phyloP scores from a whole-genome alignment of 192 early-diverging fungal genomes.

The Phycomyces blakesleeanus region DNA sequence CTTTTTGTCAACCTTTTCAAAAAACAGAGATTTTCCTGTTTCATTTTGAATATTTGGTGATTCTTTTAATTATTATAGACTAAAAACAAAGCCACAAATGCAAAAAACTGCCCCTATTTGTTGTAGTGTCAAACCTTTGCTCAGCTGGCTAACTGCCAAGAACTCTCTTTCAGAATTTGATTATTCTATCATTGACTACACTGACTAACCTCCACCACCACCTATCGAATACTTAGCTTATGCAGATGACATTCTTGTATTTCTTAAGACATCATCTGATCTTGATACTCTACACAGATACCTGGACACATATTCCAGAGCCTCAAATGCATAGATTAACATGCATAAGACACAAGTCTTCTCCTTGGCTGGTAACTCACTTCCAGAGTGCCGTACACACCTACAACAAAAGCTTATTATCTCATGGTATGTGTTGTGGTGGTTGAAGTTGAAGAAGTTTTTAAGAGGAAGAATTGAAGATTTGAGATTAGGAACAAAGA shows the following conservation, averaged over 20 bases:
- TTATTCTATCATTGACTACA: neutral
- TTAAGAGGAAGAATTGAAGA: too few species aligned
- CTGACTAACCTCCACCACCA: neutral
- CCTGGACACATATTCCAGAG: neutral
- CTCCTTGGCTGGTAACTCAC: neutral
- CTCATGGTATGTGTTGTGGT: too few species aligned
- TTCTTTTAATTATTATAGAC: too few species aligned
- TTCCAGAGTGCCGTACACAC: too few species aligned
- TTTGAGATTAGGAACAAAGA: too few species aligned
- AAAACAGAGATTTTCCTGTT: too few species aligned
- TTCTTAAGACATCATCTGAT: neutral
- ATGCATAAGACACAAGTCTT: slow-evolving; percentile 1
- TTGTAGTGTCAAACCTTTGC: slow-evolving; percentile 27
- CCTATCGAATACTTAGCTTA: slow-evolving; percentile 1
- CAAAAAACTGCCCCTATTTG: too few species aligned
- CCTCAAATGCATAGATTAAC: slow-evolving; percentile 5
- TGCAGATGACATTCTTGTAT: slow-evolving; percentile 17
- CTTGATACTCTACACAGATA: neutral
- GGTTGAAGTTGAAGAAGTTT: too few species aligned
- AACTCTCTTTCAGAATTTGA: neutral
- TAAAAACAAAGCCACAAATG: too few species aligned
- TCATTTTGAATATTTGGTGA: too few species aligned
- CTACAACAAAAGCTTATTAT: too few species aligned
- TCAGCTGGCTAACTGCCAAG: neutral
- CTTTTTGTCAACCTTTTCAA: too few species aligned